Conservation (phyloP, 2,329 filamentous ascomycete species). For the Paecilomyces fulvus region DNA sequence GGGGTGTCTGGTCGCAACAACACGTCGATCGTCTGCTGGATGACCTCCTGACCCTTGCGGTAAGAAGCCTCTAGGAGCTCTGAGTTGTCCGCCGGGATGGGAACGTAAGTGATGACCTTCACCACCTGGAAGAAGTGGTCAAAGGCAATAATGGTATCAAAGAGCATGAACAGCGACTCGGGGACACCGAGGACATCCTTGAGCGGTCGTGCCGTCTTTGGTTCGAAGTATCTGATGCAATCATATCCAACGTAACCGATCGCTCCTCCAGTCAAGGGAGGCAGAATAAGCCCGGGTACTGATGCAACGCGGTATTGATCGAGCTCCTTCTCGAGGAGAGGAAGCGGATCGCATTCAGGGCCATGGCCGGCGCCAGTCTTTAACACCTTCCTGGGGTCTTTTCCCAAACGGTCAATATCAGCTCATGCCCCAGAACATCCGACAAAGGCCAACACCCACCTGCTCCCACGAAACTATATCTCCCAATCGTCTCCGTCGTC, state of each 20-base stretch:
- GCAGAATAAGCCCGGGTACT: constrained; percentile 73
- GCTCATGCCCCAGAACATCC: not conserved
- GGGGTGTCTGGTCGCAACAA: constrained; percentile 68
- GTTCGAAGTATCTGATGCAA: constrained; percentile 95
- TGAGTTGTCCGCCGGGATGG: constrained; percentile 51
- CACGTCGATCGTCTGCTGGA: constrained; percentile 60
- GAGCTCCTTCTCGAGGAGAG: constrained; percentile 72
- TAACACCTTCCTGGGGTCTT: constrained; percentile 66
- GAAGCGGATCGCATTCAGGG: constrained; percentile 73
- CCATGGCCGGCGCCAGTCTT: constrained; percentile 84
- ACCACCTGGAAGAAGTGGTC: constrained; percentile 90
- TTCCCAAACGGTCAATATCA: not conserved
- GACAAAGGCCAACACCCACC: constrained; percentile 34
- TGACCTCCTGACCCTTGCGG: constrained; percentile 53
- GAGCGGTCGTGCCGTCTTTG: constrained; percentile 82
- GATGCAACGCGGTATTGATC: constrained; percentile 69
- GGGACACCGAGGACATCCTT: constrained; percentile 83
- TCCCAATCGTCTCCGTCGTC: constrained; percentile 79
- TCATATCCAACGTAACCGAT: constrained; percentile 98
- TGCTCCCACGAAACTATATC: constrained; percentile 92
- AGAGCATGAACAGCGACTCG: constrained; percentile 95
- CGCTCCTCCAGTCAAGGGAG: constrained; percentile 80
- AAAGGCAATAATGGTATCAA: constrained; percentile 87
- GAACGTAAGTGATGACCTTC: constrained; percentile 87
- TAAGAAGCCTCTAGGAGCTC: constrained; percentile 64